These are phyloP conservation scores for Phyllosticta citrichinensis DNA, from an alignment of 2,329 filamentous ascomycete genomes.

Conservation along the genomic window DNA sequence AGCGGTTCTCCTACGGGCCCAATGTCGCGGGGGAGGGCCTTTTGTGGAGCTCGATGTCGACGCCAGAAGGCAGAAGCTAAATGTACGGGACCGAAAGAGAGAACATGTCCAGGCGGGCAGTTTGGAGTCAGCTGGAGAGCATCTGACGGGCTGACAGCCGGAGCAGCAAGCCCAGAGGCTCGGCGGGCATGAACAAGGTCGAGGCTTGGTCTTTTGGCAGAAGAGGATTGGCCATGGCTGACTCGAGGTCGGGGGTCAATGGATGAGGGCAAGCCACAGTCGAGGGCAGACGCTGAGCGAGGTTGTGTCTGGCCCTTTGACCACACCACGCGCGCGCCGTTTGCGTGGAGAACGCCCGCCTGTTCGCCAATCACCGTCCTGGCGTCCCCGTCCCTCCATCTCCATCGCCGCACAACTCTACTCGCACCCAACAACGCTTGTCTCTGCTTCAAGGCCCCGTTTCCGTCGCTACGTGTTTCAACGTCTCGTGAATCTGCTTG, in stretches of 20 bases:
- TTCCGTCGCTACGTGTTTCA: not conserved
- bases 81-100: not conserved
- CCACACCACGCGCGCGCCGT: not conserved
- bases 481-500: not conserved
- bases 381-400: too few relatives aligned
- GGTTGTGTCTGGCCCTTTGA: not conserved
- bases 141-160: not conserved
- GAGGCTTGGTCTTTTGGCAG: not conserved
- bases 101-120: not conserved
- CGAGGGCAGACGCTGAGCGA: not conserved
- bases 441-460: not conserved
- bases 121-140: not conserved
- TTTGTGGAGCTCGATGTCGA: not conserved
- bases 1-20: not conserved
- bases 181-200: not conserved
- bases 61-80: not conserved
- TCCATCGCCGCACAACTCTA: not conserved
- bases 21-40: not conserved
- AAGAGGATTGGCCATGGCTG: not conserved
- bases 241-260: not conserved
- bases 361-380: not conserved
- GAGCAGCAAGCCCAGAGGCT: not conserved
- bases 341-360: not conserved
- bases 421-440: not conserved
- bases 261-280: not conserved